A percentile compares a stretch with the other conserved stretches of the same genome.
Evolutionary conservation across 768 basidiomycete genomes (phyloP).

Genomic region (Tylopilus felleus): DNA sequence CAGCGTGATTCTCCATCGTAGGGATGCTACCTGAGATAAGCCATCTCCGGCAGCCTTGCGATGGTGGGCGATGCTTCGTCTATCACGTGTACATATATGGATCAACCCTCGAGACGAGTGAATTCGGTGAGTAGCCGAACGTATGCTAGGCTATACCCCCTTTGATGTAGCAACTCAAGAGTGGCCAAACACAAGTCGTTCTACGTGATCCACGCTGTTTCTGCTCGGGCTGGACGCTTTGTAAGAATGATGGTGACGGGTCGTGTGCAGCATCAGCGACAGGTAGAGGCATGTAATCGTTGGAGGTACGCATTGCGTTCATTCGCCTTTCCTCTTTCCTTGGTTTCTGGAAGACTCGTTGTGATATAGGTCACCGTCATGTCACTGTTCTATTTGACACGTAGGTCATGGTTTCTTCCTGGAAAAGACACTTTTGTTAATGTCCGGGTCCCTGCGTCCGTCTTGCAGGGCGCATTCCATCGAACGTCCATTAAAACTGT

Average conservation of each 20-base stretch:
- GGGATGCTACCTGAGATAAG: slow-evolving; percentile 72
- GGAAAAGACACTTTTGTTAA: slow-evolving; percentile 13
- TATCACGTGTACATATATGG: slow-evolving; percentile 48
- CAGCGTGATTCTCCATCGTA: slow-evolving; percentile 69
- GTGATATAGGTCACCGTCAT: slow-evolving; percentile 55
- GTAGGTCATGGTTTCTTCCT: slow-evolving; percentile 37
- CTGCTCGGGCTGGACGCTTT: slow-evolving; percentile 80
- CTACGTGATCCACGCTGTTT: slow-evolving; percentile 55
- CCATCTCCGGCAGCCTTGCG: slow-evolving; percentile 11
- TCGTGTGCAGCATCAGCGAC: slow-evolving; percentile 76
- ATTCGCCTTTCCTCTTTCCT: slow-evolving; percentile 6
- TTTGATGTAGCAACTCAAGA: slow-evolving; percentile 48
- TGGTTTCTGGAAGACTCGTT: slow-evolving; percentile 4
- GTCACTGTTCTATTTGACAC: slow-evolving; percentile 76
- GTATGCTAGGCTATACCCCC: not conserved
- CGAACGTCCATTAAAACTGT: slow-evolving; percentile 9
- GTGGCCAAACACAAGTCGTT: slow-evolving; percentile 61
- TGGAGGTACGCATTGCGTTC: slow-evolving; percentile 47
- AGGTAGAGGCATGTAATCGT: slow-evolving; percentile 83
- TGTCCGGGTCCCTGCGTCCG: slow-evolving; percentile 40
- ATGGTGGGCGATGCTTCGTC: slow-evolving; percentile 11
- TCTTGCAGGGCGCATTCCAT: slow-evolving; percentile 50
- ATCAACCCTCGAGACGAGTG: slow-evolving; percentile 66
- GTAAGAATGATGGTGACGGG: slow-evolving; percentile 69
- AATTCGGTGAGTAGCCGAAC: slow-evolving; percentile 28